Conservation (phyloP, 768 basidiomycete species). For the Amanita inopinata region DNA sequence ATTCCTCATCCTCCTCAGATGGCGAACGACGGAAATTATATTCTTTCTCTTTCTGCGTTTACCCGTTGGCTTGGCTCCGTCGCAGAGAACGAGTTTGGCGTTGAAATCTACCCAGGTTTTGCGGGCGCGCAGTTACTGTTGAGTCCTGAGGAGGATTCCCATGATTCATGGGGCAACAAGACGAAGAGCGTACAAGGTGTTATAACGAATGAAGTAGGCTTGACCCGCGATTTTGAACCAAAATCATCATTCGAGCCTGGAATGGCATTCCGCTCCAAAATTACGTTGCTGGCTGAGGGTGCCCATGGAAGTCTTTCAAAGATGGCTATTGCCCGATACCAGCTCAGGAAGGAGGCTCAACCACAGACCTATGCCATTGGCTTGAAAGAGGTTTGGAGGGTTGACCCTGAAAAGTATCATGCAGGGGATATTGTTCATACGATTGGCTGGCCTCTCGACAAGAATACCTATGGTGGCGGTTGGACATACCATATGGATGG, state of each 20-base stretch:
- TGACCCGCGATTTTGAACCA: conserved; percentile 63
- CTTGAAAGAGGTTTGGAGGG: conserved; percentile 95
- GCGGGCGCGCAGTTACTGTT: conserved; percentile 82
- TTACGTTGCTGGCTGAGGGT: conserved; percentile 90
- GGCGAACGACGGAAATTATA: conserved; percentile 88
- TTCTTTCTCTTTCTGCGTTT: conserved; percentile 81
- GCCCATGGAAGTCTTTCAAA: conserved; percentile 91
- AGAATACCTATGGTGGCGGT: conserved; percentile 81
- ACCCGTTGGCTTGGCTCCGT: conserved; percentile 83
- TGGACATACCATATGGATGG: conserved; percentile 96
- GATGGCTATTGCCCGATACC: conserved; percentile 62
- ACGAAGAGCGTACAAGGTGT: conserved; percentile 65
- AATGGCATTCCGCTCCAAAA: conserved; percentile 89
- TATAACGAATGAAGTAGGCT: conserved; percentile 87
- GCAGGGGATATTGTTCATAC: conserved; percentile 88
- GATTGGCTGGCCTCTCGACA: conserved; percentile 87
- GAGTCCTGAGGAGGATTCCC: conserved; percentile 37
- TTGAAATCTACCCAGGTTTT: conserved; percentile 96
- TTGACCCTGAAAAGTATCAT: conserved; percentile 50
- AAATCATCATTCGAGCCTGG: conserved; percentile 93
- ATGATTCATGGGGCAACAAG: conserved; percentile 28
- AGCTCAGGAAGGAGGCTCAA: conserved; percentile 58
- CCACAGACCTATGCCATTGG: conserved; percentile 96
- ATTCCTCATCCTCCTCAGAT: conserved; percentile 97
- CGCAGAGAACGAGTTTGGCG: conserved; percentile 71